Percentiles rank a stretch among this genome's conserved stretches.
Evolutionary conservation across 2,329 filamentous ascomycete species (phyloP).

Genomic region (Ceratocystiopsis minuta): DNA sequence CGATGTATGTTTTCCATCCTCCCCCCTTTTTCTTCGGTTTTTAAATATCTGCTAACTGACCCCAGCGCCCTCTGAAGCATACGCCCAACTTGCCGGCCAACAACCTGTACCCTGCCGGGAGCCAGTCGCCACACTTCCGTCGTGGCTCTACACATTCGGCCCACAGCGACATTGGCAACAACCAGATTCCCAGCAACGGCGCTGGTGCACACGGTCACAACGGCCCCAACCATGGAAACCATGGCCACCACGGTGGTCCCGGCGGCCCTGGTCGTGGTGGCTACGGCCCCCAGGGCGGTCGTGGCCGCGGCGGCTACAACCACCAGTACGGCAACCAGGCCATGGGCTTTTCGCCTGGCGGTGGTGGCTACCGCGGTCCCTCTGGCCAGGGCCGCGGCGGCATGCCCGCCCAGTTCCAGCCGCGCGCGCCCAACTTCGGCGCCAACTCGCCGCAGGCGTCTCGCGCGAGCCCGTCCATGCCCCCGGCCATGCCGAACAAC

Average conservation of each 20-base stretch:
- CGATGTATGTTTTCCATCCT: constrained; percentile 39
- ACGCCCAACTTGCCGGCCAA: constrained; percentile 36
- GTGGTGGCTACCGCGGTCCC: constrained; percentile 20
- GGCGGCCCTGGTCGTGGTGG: constrained; percentile 40
- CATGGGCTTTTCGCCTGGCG: constrained; percentile 25
- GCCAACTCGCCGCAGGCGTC: constrained; percentile 49
- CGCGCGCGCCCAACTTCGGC: constrained; percentile 17
- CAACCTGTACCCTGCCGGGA: constrained; percentile 24
- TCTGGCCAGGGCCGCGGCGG: constrained; percentile 31
- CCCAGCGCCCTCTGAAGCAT: constrained; percentile 50
- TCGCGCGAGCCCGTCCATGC: constrained; percentile 46
- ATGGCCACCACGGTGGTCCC: constrained; percentile 30
- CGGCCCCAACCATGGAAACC: constrained; percentile 52
- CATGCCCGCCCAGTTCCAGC: constrained; percentile 26
- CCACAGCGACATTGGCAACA: constrained; percentile 53
- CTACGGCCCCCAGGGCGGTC: constrained; percentile 28
- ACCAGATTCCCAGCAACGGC: constrained; percentile 36
- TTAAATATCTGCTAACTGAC: constrained; percentile 9
- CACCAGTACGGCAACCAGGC: constrained; percentile 29
- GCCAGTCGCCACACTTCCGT: constrained; percentile 52
- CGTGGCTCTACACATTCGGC: constrained; percentile 74
- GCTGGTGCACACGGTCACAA: constrained; percentile 42
- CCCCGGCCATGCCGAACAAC: constrained; percentile 39
- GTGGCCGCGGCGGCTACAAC: constrained; percentile 29
- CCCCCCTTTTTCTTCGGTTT: not conserved